These are phyloP conservation scores for Adansonia digitata DNA, from an alignment of 345 rosid species.

Conservation along the genomic window DNA sequence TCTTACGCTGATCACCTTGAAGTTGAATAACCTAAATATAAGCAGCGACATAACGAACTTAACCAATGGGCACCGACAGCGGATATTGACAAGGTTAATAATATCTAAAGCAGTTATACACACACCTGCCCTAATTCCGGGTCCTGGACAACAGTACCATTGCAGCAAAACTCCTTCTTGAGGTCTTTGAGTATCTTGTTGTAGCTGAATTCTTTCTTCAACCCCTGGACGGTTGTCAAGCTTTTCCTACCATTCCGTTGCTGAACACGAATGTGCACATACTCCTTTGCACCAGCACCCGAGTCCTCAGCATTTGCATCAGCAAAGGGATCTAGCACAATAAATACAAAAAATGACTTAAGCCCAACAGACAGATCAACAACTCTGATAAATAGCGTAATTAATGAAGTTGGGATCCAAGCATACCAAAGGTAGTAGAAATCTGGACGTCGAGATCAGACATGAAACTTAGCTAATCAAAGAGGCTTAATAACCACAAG, in stretches of 20 bases:
- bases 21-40: conserved; percentile 47
- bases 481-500: neutral
- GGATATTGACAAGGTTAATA: neutral
- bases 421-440: neutral
- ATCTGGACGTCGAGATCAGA: neutral
- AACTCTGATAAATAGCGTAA: neutral
- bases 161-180: conserved; percentile 6
- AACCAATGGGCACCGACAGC: neutral
- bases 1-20: neutral
- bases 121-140: neutral
- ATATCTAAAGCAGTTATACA: neutral
- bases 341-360: neutral
- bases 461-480: neutral
- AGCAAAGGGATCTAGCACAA: neutral
- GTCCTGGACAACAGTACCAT: neutral
- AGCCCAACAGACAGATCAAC: neutral
- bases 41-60: neutral
- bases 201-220: conserved; percentile 1
- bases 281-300: neutral
- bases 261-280: conserved; percentile 3
- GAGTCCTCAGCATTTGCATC: conserved; percentile 4
- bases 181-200: conserved; percentile 6
- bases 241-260: conserved; percentile 2
- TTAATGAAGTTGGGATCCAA: neutral
- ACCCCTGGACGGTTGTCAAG: neutral